Evolutionary conservation across 768 basidiomycete genomes (phyloP).

Genomic region (Naganishia onofrii): DNA sequence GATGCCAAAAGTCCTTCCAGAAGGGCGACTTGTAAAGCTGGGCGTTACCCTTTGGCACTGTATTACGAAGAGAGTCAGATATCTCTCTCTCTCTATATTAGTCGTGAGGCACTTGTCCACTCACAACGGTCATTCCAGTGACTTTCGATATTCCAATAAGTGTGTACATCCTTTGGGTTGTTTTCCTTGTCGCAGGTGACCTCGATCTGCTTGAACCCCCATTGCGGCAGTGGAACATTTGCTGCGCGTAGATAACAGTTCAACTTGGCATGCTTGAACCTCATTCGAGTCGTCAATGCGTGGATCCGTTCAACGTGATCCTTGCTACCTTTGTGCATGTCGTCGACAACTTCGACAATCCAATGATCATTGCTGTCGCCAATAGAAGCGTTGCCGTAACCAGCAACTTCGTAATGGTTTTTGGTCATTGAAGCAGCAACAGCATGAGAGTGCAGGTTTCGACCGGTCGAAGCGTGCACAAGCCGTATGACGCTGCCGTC

Average conservation of each 20-base stretch:
- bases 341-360: constrained; percentile 90
- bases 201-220: constrained; percentile 99
- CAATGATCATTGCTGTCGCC: constrained; percentile 89
- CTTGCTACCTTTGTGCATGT: constrained; percentile 63
- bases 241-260: constrained; percentile 89
- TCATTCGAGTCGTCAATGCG: constrained; percentile 82
- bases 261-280: constrained; percentile 71
- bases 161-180: constrained; percentile 72
- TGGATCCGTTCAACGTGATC: constrained; percentile 67
- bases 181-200: constrained; percentile 90
- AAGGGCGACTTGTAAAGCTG: constrained; percentile 88
- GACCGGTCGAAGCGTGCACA: constrained; percentile 73
- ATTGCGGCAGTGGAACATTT: constrained; percentile 85
- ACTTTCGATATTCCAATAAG: constrained; percentile 97
- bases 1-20: constrained; percentile 94
- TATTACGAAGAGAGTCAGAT: background rate
- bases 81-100: background rate
- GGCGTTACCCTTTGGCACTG: constrained; percentile 78
- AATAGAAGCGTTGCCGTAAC: constrained; percentile 84
- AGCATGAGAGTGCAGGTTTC: constrained; percentile 88
- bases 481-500: constrained; percentile 78
- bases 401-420: constrained; percentile 83
- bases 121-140: constrained; percentile 92
- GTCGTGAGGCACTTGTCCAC: constrained; percentile 50
- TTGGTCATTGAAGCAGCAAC: constrained; percentile 86